Percentiles rank a stretch among this genome's conserved stretches.
These are phyloP conservation scores for Plasmodium knowlesi DNA, from an alignment of 169 alveolate species.

Conservation along the genomic window DNA sequence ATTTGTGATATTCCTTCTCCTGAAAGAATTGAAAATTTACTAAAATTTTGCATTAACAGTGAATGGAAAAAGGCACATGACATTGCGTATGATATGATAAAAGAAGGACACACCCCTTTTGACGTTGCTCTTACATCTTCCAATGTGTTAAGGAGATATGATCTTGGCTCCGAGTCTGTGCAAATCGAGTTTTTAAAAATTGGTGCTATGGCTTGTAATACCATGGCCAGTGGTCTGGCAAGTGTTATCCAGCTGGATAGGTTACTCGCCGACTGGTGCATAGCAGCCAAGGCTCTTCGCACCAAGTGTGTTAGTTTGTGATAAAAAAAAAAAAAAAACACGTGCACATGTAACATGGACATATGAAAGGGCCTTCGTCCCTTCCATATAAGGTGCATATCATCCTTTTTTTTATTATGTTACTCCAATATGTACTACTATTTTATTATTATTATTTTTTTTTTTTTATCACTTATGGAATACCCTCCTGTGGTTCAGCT, in stretches of 20 bases:
- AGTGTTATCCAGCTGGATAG: constrained; percentile 78
- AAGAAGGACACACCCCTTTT: constrained; percentile 90
- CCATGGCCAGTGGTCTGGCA: constrained; percentile 80
- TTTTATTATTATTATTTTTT: background rate
- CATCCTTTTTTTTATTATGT: background rate
- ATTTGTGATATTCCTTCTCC: constrained; percentile 98
- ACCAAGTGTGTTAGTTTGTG: background rate
- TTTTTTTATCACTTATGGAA: background rate
- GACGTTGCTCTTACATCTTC: constrained; percentile 87
- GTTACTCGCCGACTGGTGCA: constrained; percentile 80
- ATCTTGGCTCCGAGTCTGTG: constrained; percentile 76
- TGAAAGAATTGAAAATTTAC: constrained; percentile 89
- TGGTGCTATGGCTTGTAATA: constrained; percentile 80
- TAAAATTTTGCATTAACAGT: constrained; percentile 89
- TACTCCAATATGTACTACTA: background rate
- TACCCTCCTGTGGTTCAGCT: background rate
- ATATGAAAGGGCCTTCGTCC: background rate
- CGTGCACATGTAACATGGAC: background rate
- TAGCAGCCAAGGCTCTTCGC: constrained; percentile 53
- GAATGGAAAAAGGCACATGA: constrained; percentile 90
- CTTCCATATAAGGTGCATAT: background rate
- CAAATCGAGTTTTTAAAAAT: constrained; percentile 79
- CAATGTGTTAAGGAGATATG: constrained; percentile 78
- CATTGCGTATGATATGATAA: constrained; percentile 82
- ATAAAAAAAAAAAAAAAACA: background rate